Evolutionary conservation across 129 eudicot species (phyloP).

Genomic region (Artemisia argyi): DNA sequence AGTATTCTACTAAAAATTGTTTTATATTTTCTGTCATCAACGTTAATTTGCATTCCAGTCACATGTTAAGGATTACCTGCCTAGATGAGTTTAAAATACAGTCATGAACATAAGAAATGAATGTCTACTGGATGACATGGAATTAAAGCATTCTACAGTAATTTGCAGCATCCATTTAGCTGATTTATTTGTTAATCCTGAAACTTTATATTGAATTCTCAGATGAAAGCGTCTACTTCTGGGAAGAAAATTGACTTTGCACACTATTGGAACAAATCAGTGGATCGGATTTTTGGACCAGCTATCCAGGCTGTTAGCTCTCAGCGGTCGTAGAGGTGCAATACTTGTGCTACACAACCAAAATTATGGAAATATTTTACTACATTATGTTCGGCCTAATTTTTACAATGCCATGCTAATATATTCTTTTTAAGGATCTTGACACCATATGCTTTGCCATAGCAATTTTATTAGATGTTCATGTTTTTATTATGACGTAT

Average conservation of each 20-base stretch:
- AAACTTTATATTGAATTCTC: slow-evolving; percentile 21
- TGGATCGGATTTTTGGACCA: slow-evolving; percentile 61
- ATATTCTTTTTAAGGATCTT: slow-evolving; percentile 3
- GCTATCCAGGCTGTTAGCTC: slow-evolving; percentile 56
- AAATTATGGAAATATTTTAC: slow-evolving; percentile 15
- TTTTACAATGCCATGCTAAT: slow-evolving; percentile 13
- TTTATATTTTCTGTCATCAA: too few species aligned
- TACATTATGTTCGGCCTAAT: slow-evolving; percentile 3
- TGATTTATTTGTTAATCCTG: slow-evolving; percentile 3
- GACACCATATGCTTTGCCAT: slow-evolving; percentile 13
- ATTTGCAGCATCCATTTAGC: not conserved
- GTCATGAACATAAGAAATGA: slow-evolving; percentile 7
- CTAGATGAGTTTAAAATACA: not conserved
- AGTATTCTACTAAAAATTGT: too few species aligned
- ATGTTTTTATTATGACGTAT: not conserved
- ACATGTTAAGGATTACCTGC: not conserved
- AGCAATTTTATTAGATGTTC: not conserved
- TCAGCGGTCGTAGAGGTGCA: slow-evolving; percentile 47
- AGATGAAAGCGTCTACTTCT: slow-evolving; percentile 42
- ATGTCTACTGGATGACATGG: not conserved
- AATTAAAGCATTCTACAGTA: slow-evolving; percentile 8
- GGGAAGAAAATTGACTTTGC: slow-evolving; percentile 49
- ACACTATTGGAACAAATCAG: slow-evolving; percentile 67
- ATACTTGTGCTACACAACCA: slow-evolving; percentile 11
- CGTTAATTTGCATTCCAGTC: too few species aligned